These are phyloP conservation scores for Neopestalotiopsis sp. DNA, from an alignment of 2,329 filamentous ascomycete species.

Conservation along the genomic window DNA sequence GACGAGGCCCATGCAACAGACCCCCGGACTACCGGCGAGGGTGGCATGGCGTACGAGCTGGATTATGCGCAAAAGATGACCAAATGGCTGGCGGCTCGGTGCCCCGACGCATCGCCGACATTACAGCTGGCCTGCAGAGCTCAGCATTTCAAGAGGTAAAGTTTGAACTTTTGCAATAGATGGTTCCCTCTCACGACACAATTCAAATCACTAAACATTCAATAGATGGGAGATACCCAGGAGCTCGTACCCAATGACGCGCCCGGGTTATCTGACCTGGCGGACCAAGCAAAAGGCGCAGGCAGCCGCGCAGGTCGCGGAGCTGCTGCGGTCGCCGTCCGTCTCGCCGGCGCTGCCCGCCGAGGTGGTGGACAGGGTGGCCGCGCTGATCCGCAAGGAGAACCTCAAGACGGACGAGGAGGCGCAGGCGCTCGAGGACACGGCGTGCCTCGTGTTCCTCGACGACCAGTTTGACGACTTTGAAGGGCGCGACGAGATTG, in stretches of 20 bases:
- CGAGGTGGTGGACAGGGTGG: constrained; percentile 67
- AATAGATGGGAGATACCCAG: constrained; percentile 79
- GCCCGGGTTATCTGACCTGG: constrained; percentile 81
- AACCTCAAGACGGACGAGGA: constrained; percentile 69
- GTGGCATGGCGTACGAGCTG: constrained; percentile 66
- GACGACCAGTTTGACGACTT: constrained; percentile 88
- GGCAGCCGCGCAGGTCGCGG: constrained; percentile 57
- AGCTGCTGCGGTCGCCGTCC: constrained; percentile 50
- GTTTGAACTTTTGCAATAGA: background rate
- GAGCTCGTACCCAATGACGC: constrained; percentile 73
- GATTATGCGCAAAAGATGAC: constrained; percentile 85
- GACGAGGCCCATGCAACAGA: constrained; percentile 75
- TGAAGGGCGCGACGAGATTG: constrained; percentile 66
- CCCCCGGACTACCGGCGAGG: constrained; percentile 58
- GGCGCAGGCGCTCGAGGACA: constrained; percentile 81
- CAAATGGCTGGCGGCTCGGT: constrained; percentile 67
- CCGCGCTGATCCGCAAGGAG: constrained; percentile 79
- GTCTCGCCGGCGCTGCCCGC: constrained; percentile 44
- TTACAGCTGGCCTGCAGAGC: constrained; percentile 80
- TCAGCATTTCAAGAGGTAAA: constrained; percentile 77
- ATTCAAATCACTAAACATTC: background rate
- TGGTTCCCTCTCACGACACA: background rate
- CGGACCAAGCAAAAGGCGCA: constrained; percentile 76
- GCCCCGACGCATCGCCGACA: constrained; percentile 66
- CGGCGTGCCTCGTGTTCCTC: constrained; percentile 85